Conservation (phyloP, 176 grass and related monocot genomes). For the Zizania latifolia region DNA sequence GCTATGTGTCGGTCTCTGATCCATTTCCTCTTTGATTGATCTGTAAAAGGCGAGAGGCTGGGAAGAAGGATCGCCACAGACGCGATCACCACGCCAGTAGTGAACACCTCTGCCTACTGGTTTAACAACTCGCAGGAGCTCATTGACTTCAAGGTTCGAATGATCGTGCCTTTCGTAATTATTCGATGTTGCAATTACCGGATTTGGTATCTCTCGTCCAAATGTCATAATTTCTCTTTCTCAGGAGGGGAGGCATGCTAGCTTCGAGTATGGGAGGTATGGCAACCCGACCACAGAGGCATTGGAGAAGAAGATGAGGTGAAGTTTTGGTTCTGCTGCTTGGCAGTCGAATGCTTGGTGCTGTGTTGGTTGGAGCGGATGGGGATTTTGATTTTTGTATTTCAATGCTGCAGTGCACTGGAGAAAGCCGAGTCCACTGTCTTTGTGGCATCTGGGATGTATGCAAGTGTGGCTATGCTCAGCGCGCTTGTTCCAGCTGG, state of each 20-base stretch:
- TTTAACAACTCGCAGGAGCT: conserved; percentile 94
- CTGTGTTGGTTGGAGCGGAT: background rate
- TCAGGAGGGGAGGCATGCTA: conserved; percentile 94
- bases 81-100: conserved; percentile 90
- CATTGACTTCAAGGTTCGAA: conserved; percentile 88
- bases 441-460: conserved; percentile 97
- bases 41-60: conserved; percentile 72
- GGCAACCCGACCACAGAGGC: conserved; percentile 95
- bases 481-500: conserved; percentile 81
- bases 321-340: conserved; percentile 7
- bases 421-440: conserved; percentile 94
- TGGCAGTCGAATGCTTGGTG: background rate
- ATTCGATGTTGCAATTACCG: background rate
- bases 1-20: conserved; percentile 3
- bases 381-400: conserved; percentile 13
- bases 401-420: conserved; percentile 64
- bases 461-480: conserved; percentile 90
- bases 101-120: conserved; percentile 99
- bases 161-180: background rate
- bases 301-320: conserved; percentile 99
- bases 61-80: conserved; percentile 84
- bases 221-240: background rate
- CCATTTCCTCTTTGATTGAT: background rate
- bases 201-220: conserved; percentile 12
- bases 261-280: conserved; percentile 94